Conservation (phyloP, 2,329 filamentous ascomycete species). For the Aspergillus vadensis region DNA sequence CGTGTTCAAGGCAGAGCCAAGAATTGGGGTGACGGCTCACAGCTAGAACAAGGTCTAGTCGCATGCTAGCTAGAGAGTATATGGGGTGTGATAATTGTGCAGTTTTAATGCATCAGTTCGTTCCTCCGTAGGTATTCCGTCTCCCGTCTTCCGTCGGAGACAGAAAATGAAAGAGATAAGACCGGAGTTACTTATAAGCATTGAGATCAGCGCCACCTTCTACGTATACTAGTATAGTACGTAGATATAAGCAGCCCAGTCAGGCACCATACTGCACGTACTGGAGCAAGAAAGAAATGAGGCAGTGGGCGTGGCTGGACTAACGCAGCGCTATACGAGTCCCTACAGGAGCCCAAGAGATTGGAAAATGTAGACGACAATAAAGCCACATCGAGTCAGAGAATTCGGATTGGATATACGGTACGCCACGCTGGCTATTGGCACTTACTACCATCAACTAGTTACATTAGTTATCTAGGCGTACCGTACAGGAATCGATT, state of each 20-base stretch:
- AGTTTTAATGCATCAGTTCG: neutral
- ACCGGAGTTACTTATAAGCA: neutral
- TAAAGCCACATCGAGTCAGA: neutral
- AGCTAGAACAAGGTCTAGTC: neutral
- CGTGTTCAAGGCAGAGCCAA: neutral
- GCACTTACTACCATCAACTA: neutral
- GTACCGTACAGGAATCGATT: no score
- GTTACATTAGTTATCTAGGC: no score
- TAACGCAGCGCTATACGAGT: conserved; percentile 10
- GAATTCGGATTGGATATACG: neutral
- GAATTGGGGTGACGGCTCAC: neutral
- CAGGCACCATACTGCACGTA: neutral
- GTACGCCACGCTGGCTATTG: neutral
- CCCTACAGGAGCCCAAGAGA: conserved; percentile 5
- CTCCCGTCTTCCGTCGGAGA: neutral
- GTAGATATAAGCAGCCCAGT: no score
- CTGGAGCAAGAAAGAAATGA: neutral
- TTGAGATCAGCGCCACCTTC: no score
- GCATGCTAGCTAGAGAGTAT: no score
- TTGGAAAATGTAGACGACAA: neutral
- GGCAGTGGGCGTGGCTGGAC: neutral
- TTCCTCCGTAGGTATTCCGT: neutral
- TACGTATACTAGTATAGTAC: no score
- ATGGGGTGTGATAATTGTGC: no score
- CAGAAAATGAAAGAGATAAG: neutral